Evolutionary conservation across 805 yeast species (phyloP).

Genomic region (Lipomyces orientalis): DNA sequence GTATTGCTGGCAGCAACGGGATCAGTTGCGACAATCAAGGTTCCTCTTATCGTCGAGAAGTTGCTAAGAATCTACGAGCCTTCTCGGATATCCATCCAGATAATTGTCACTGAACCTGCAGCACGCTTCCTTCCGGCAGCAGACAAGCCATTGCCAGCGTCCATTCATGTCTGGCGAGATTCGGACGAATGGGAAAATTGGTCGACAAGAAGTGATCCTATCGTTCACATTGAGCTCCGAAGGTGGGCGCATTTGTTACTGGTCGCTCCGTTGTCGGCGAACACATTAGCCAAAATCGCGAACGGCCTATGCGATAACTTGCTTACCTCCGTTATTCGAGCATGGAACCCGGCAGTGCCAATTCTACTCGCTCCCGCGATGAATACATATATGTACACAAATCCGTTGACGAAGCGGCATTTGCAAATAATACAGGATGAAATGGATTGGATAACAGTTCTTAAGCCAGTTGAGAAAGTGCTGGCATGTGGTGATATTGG

Average conservation of each 20-base stretch:
- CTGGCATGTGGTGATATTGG: constrained; percentile 96
- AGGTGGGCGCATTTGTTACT: constrained; percentile 96
- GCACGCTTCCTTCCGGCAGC: constrained; percentile 66
- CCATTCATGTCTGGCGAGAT: constrained; percentile 89
- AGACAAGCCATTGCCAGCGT: constrained; percentile 57
- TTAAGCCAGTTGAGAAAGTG: constrained; percentile 93
- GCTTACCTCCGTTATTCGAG: constrained; percentile 86
- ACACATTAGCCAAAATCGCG: constrained; percentile 86
- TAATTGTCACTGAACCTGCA: constrained; percentile 84
- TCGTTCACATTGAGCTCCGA: constrained; percentile 89
- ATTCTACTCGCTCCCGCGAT: constrained; percentile 92
- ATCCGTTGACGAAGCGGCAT: constrained; percentile 85
- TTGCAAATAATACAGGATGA: constrained; percentile 77
- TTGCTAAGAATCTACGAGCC: constrained; percentile 78
- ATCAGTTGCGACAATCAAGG: constrained; percentile 93
- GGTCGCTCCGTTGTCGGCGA: constrained; percentile 94
- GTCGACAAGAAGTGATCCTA: constrained; percentile 82
- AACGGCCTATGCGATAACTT: constrained; percentile 92
- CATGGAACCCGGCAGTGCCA: constrained; percentile 94
- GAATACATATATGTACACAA: constrained; percentile 90
- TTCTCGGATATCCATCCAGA: constrained; percentile 77
- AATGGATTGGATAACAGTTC: constrained; percentile 94
- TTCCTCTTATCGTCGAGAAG: constrained; percentile 86
- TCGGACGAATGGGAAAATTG: constrained; percentile 94
- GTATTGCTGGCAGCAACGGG: constrained; percentile 93